Evolutionary conservation across 345 rosid species (phyloP).

Genomic region (Lepidium aucheri): DNA sequence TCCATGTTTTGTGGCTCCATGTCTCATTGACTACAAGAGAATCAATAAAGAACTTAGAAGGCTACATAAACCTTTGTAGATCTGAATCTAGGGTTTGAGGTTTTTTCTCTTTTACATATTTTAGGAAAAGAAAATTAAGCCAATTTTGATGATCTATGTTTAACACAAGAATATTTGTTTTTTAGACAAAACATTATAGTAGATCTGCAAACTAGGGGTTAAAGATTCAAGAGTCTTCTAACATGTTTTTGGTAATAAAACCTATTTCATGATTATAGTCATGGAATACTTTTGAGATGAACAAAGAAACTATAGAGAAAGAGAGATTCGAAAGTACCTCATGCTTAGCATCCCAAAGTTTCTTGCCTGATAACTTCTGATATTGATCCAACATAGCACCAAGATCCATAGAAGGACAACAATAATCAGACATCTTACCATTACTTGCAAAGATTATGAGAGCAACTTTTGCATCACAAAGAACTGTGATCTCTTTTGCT

Average conservation of each 20-base stretch:
- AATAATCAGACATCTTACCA: conserved; percentile 60
- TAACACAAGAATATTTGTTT: conserved; percentile 13
- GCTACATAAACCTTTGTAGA: conserved; percentile 22
- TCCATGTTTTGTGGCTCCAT: conserved; percentile 29
- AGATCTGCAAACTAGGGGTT: conserved; percentile 59
- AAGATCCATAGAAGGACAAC: conserved; percentile 58
- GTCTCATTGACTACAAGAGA: conserved; percentile 19
- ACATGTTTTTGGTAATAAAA: conserved; percentile 38
- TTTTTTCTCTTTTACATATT: conserved; percentile 31
- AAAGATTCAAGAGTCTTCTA: conserved; percentile 29
- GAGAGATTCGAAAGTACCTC: conserved; percentile 42
- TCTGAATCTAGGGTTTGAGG: conserved; percentile 34
- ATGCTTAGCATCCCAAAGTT: conserved; percentile 93
- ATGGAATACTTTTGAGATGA: conserved; percentile 1
- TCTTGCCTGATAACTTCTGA: conserved; percentile 67
- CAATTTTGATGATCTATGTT: conserved; percentile 22
- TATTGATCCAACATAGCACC: conserved; percentile 67
- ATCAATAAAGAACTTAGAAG: conserved; percentile 15
- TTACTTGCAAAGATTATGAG: conserved; percentile 37
- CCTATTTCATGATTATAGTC: conserved; percentile 12
- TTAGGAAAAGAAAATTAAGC: conserved; percentile 6
- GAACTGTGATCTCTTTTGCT: conserved; percentile 21
- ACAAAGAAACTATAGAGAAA: not conserved
- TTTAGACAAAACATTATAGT: conserved; percentile 24
- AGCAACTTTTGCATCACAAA: conserved; percentile 28